Evolutionary conservation across 768 basidiomycete genomes (phyloP).

Genomic region (Inosperma sp.): DNA sequence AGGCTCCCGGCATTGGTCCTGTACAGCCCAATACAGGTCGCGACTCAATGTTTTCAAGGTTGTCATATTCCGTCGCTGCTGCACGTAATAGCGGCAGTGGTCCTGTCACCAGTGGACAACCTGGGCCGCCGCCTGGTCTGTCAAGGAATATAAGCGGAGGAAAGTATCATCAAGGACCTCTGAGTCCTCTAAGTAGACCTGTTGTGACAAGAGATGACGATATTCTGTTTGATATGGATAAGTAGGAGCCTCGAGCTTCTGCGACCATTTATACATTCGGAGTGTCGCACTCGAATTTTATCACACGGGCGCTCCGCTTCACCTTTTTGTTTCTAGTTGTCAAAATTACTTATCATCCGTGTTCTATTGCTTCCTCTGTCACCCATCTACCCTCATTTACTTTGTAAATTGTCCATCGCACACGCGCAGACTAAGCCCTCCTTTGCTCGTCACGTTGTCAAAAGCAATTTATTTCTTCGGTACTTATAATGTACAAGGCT

Average conservation of each 20-base stretch:
- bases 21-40: constrained; percentile 22
- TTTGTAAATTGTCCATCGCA: too few relatives aligned
- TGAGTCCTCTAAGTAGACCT: constrained; percentile 61
- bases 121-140: constrained; percentile 33
- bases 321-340: too few relatives aligned
- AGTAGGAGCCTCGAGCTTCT: constrained; percentile 16
- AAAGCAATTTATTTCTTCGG: constrained; percentile 16
- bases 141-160: constrained; percentile 36
- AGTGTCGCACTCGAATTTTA: too few relatives aligned
- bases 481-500: constrained; percentile 14
- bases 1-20: background rate
- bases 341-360: too few relatives aligned
- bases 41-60: constrained; percentile 52
- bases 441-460: constrained; percentile 8
- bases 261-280: too few relatives aligned
- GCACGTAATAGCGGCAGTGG: constrained; percentile 10
- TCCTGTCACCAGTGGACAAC: constrained; percentile 9
- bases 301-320: too few relatives aligned
- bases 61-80: constrained; percentile 51
- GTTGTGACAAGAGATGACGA: constrained; percentile 62
- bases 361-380: too few relatives aligned
- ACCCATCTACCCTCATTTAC: too few relatives aligned
- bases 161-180: constrained; percentile 34
- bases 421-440: background rate
- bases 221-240: constrained; percentile 66